These are phyloP conservation scores for Eutypella sp. DNA, from an alignment of 2,329 filamentous ascomycete genomes.

Conservation along the genomic window DNA sequence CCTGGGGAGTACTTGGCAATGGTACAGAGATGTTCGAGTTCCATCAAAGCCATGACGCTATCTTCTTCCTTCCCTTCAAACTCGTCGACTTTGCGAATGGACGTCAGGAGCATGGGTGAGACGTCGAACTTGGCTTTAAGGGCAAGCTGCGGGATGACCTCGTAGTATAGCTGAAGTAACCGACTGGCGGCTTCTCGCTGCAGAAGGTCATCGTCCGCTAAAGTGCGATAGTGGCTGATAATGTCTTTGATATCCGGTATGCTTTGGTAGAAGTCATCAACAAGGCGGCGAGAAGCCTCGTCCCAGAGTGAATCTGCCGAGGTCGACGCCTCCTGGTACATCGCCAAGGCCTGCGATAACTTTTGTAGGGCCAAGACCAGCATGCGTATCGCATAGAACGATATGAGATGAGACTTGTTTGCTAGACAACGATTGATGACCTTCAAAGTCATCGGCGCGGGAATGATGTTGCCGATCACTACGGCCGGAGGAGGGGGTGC, in stretches of 20 bases:
- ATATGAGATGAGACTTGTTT: slow-evolving; percentile 71
- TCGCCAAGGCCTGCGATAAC: slow-evolving; percentile 57
- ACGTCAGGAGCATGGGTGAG: slow-evolving; percentile 66
- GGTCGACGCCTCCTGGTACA: slow-evolving; percentile 47
- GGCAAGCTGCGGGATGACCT: slow-evolving; percentile 72
- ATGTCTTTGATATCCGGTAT: slow-evolving; percentile 80
- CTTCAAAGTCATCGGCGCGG: slow-evolving; percentile 75
- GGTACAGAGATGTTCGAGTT: slow-evolving; percentile 74
- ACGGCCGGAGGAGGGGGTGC: slow-evolving; percentile 74
- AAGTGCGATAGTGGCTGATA: slow-evolving; percentile 66
- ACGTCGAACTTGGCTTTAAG: slow-evolving; percentile 85
- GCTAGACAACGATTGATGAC: slow-evolving; percentile 74
- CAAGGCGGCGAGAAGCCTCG: slow-evolving; percentile 61
- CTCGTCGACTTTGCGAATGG: slow-evolving; percentile 58
- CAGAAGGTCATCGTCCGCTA: slow-evolving; percentile 62
- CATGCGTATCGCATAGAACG: slow-evolving; percentile 78
- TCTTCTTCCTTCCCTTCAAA: slow-evolving; percentile 44
- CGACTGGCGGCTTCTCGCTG: slow-evolving; percentile 76
- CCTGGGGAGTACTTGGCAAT: slow-evolving; percentile 76
- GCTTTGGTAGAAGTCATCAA: slow-evolving; percentile 70
- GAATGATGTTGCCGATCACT: slow-evolving; percentile 80
- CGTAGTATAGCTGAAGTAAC: slow-evolving; percentile 78
- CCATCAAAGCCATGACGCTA: slow-evolving; percentile 58
- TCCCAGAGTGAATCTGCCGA: slow-evolving; percentile 57
- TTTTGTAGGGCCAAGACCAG: slow-evolving; percentile 77